Evolutionary conservation across 495 filamentous ascomycete species (phyloP), one percentile per base, ranked within the genome.

Genomic region (Podospora comata): DNA sequence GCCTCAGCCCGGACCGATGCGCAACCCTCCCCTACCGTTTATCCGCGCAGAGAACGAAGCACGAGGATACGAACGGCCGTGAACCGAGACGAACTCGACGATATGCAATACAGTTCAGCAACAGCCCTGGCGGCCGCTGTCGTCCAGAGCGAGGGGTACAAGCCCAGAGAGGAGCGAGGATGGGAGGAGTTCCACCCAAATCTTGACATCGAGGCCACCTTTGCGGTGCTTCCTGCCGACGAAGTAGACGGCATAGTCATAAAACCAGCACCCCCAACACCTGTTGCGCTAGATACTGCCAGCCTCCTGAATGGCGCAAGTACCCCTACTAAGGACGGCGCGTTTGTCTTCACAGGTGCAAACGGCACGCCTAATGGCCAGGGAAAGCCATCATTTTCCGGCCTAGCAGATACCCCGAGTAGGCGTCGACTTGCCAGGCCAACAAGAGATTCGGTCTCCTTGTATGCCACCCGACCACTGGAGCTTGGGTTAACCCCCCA

Each of bases 151-250:
- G 94, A 97, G 80, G 93, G 93, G 18, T 97, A 97, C 79, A 98
- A 99, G 75, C 95, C 95, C 3, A 85, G 95, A 67, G 95, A 99
- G 77, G 95, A 99, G 79, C 89, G 94, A 65, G 91, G 92, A 16
- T 99, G 94, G 91, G 92, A 96, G 73, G 96, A 98, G 78, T 98
- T 97, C 65, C 95, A 99, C 77, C 93, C 91, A 15, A 90, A 97
- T 72, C 85, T 99, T 44, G 94, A 98, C 77, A 91, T 96, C 67
- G 92, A 95, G 60, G 84, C 84, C 30, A 85, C 83, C 19, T 88
- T 98, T 62, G 87, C 87, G 54, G 82, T 97, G 2, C 95, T 94
- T 76, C 86, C 84, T 53, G 86, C 93, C 9, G 87, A 94, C 67
- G 91, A 97, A 62, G 91, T 98, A 18, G 96, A 98, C 76, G 91